Conservation (phyloP, 1,284 basidiomycete species). For the Xerocomus minutiporus region DNA sequence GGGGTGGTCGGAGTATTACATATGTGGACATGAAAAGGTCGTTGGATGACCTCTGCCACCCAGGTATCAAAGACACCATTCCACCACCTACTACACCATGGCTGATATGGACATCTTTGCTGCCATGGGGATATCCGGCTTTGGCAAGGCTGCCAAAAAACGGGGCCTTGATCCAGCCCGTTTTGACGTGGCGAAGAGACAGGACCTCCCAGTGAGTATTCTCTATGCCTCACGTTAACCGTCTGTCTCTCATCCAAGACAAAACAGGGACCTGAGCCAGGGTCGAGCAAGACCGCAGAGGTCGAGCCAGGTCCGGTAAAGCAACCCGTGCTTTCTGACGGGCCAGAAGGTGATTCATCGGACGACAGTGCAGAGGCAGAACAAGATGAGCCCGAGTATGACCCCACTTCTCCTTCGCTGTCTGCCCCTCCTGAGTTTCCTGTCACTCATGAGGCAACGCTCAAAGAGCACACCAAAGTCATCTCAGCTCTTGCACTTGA, state of each 20-base stretch:
- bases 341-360: constrained; percentile 28
- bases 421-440: constrained; percentile 61
- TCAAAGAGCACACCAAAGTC: constrained; percentile 95
- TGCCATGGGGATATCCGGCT: constrained; percentile 76
- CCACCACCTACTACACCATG: constrained; percentile 37
- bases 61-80: not conserved
- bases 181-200: constrained; percentile 72
- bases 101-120: constrained; percentile 64
- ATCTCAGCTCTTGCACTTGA: constrained; percentile 90
- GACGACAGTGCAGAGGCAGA: constrained; percentile 32
- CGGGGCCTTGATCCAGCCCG: constrained; percentile 61
- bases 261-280: constrained; percentile 16
- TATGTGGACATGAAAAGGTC: constrained; percentile 5
- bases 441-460: constrained; percentile 79
- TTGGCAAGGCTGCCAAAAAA: constrained; percentile 67
- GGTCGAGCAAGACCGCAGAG: constrained; percentile 13
- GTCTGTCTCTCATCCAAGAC: constrained; percentile 9
- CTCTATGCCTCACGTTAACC: constrained; percentile 22
- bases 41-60: constrained; percentile 21
- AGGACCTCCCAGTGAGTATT: constrained; percentile 35
- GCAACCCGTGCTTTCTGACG: constrained; percentile 15
- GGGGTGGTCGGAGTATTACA: constrained; percentile 19
- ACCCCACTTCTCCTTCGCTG: constrained; percentile 38
- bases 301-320: constrained; percentile 4
- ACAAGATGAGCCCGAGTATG: constrained; percentile 58